A percentile compares a stretch with the other conserved stretches of the same genome.
phyloP scores from a whole-genome alignment of 805 yeast species.

The Ogataea dorogensis region DNA sequence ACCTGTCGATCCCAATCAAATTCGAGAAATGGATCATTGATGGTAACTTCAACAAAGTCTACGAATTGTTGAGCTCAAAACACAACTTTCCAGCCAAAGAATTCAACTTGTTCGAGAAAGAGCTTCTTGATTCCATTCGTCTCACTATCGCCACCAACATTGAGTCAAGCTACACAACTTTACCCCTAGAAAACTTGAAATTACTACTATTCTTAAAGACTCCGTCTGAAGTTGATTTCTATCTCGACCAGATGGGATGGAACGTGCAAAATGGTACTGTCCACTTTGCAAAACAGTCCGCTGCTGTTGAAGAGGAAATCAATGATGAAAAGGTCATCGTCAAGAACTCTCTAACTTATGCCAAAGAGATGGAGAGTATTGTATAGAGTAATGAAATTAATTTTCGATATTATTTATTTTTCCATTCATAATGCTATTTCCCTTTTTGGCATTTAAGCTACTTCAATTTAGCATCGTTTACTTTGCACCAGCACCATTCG shows the following conservation, averaged over 20 bases:
- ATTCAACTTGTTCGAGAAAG: constrained; percentile 72
- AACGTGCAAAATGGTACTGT: constrained; percentile 48
- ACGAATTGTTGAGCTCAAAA: constrained; percentile 57
- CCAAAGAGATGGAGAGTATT: constrained; percentile 89
- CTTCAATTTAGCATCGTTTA: constrained; percentile 39
- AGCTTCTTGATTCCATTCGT: constrained; percentile 76
- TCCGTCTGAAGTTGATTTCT: constrained; percentile 49
- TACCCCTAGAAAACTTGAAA: constrained; percentile 83
- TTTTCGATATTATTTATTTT: neutral
- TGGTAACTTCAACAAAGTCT: constrained; percentile 91
- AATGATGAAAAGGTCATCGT: constrained; percentile 50
- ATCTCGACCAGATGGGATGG: constrained; percentile 62
- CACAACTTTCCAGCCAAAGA: constrained; percentile 68
- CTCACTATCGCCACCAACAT: constrained; percentile 82
- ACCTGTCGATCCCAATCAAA: constrained; percentile 77
- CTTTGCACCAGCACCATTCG: constrained; percentile 46
- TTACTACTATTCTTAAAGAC: constrained; percentile 67
- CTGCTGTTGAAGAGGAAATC: constrained; percentile 31
- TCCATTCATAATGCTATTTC: constrained; percentile 11
- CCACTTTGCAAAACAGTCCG: constrained; percentile 36
- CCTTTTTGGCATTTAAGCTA: constrained; percentile 36
- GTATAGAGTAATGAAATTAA: constrained; percentile 43
- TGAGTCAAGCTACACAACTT: constrained; percentile 68
- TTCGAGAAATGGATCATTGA: constrained; percentile 94
- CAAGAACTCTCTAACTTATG: constrained; percentile 77